Percentiles rank a stretch among this genome's conserved stretches.
phyloP scores from a whole-genome alignment of 805 yeast species.

The Candida pini region DNA sequence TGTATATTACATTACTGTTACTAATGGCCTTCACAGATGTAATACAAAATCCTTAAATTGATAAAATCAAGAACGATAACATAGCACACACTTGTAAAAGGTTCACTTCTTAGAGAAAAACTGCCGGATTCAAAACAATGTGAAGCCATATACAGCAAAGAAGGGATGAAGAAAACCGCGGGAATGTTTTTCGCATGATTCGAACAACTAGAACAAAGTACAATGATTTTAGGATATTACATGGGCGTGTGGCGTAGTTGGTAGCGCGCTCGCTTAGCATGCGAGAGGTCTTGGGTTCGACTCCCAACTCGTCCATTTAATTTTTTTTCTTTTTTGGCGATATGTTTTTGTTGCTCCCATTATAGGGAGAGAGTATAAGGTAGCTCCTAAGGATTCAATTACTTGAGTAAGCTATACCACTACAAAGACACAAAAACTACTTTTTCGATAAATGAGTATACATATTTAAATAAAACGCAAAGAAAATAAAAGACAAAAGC shows the following conservation, averaged over 20 bases:
- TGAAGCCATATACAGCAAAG: too few relatives aligned
- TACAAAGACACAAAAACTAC: not conserved
- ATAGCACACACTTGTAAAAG: too few relatives aligned
- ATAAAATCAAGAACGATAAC: too few relatives aligned
- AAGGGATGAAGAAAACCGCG: too few relatives aligned
- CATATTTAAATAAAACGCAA: not conserved
- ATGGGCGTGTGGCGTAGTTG: constrained; percentile 69
- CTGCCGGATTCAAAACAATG: too few relatives aligned
- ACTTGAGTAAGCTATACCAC: not conserved
- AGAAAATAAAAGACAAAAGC: not conserved
- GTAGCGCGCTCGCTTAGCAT: constrained; percentile 69
- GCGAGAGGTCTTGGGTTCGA: constrained; percentile 68
- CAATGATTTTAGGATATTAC: not conserved
- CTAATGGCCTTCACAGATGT: too few relatives aligned
- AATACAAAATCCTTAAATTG: too few relatives aligned
- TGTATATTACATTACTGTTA: too few relatives aligned
- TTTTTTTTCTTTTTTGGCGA: constrained; percentile 14
- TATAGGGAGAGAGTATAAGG: not conserved
- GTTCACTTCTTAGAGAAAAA: too few relatives aligned
- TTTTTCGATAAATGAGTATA: not conserved
- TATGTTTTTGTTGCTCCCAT: not conserved
- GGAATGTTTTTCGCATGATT: too few relatives aligned
- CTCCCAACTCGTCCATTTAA: constrained; percentile 56
- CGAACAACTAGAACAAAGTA: too few relatives aligned
- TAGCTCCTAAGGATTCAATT: not conserved